Conservation (phyloP, 148 eudicot genomes). For the Rhododendron henanense region DNA sequence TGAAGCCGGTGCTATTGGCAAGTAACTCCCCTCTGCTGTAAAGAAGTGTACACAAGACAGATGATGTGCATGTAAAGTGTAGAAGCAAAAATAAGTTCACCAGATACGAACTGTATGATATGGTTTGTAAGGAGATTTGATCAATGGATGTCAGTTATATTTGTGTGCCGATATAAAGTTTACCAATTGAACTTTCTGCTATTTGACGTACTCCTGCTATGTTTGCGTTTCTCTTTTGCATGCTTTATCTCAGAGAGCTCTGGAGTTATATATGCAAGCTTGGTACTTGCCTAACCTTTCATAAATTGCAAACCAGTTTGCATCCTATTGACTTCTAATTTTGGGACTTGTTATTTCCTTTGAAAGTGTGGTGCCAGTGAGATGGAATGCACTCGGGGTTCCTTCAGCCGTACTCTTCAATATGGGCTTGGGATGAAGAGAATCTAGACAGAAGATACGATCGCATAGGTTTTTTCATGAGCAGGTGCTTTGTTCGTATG, state of each 20-base stretch:
- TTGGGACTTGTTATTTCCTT: not conserved
- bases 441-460: too few relatives aligned
- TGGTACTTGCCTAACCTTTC: not conserved
- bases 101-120: too few relatives aligned
- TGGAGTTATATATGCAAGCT: not conserved
- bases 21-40: conserved; percentile 21
- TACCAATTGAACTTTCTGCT: not conserved
- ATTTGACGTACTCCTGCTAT: not conserved
- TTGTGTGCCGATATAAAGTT: not conserved
- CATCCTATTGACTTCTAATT: not conserved
- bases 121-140: not conserved
- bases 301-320: not conserved
- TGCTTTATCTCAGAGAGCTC: not conserved
- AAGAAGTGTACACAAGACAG: not conserved
- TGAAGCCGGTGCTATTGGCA: conserved; percentile 47
- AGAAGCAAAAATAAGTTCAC: not conserved
- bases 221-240: not conserved
- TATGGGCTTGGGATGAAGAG: not conserved
- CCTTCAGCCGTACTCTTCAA: not conserved
- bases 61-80: not conserved
- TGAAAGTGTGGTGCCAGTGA: not conserved
- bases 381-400: not conserved
- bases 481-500: too few relatives aligned
- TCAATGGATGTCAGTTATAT: not conserved
- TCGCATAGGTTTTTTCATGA: too few relatives aligned